A percentile compares a stretch with the other conserved stretches of the same genome.
Conservation (phyloP, 2,329 filamentous ascomycete genomes). For the Boeremia exigua region DNA sequence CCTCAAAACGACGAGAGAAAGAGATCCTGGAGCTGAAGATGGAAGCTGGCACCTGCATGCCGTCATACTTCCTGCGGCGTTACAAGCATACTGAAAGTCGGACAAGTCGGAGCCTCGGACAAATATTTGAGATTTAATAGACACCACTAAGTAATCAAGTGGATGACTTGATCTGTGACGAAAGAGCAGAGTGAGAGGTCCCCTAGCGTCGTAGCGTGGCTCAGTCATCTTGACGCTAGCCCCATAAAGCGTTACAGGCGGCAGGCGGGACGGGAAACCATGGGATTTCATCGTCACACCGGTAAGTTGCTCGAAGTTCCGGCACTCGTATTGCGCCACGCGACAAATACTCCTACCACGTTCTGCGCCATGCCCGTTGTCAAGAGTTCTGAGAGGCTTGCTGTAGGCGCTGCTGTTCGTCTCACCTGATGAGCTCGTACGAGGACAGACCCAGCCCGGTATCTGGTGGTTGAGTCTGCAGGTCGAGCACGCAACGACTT, state of each 20-base stretch:
- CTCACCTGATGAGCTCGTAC: background rate
- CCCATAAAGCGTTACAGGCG: background rate
- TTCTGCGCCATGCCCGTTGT: constrained; percentile 2
- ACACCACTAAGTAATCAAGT: background rate
- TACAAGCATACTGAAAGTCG: background rate
- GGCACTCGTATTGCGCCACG: background rate
- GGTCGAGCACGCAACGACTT: background rate
- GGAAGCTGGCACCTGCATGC: background rate
- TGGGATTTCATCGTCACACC: background rate
- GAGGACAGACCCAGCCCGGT: background rate
- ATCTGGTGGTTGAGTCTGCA: background rate
- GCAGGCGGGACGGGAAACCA: background rate
- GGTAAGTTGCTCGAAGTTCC: background rate
- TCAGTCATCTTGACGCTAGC: constrained; percentile 16
- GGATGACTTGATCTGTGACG: background rate
- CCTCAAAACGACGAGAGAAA: background rate
- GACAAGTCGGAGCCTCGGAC: background rate
- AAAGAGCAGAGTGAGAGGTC: constrained; percentile 18
- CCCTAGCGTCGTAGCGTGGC: background rate
- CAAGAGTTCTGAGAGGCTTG: background rate
- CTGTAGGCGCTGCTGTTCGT: background rate
- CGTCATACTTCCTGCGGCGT: background rate
- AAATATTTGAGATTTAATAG: background rate
- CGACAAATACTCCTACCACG: background rate
- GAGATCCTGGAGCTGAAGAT: background rate